A percentile compares a stretch with the other conserved stretches of the same genome.
Evolutionary conservation across 2,329 filamentous ascomycete genomes (phyloP).

Genomic region (Hirsutella minnesotensis): DNA sequence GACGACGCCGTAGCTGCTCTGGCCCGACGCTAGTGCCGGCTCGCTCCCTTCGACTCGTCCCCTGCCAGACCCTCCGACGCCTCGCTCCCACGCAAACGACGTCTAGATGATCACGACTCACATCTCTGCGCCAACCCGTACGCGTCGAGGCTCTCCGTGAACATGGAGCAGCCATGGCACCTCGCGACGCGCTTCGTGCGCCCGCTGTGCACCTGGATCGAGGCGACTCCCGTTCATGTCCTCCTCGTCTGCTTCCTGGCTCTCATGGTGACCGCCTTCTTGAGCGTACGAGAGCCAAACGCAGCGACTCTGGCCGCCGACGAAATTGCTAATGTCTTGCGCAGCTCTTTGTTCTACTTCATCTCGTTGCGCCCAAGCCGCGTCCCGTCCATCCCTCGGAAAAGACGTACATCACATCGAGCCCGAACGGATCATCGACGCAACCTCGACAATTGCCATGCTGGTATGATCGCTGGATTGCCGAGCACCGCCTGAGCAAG

Average conservation of each 20-base stretch:
- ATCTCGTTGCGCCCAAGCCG: slow-evolving; percentile 69
- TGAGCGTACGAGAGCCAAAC: slow-evolving; percentile 30
- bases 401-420: slow-evolving; percentile 72
- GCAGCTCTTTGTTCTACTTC: slow-evolving; percentile 52
- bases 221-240: slow-evolving; percentile 26
- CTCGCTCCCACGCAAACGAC: too few species aligned
- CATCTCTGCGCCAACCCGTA: neutral
- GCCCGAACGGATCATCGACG: slow-evolving; percentile 36
- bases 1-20: too few species aligned
- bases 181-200: slow-evolving; percentile 22
- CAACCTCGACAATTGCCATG: slow-evolving; percentile 52
- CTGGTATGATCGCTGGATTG: slow-evolving; percentile 72
- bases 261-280: slow-evolving; percentile 20
- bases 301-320: too few species aligned
- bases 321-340: too few species aligned
- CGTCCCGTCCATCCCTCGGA: slow-evolving; percentile 64
- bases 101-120: too few species aligned
- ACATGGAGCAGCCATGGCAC: slow-evolving; percentile 12
- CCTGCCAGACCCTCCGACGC: too few species aligned
- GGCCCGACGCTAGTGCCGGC: too few species aligned
- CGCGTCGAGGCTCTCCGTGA: neutral
- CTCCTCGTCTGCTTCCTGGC: slow-evolving; percentile 23
- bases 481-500: slow-evolving; percentile 42
- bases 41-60: too few species aligned
- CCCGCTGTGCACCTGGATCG: slow-evolving; percentile 22